Conservation (phyloP, 108 stramenopile genomes). For the Phaeodactylum tricornutum region DNA sequence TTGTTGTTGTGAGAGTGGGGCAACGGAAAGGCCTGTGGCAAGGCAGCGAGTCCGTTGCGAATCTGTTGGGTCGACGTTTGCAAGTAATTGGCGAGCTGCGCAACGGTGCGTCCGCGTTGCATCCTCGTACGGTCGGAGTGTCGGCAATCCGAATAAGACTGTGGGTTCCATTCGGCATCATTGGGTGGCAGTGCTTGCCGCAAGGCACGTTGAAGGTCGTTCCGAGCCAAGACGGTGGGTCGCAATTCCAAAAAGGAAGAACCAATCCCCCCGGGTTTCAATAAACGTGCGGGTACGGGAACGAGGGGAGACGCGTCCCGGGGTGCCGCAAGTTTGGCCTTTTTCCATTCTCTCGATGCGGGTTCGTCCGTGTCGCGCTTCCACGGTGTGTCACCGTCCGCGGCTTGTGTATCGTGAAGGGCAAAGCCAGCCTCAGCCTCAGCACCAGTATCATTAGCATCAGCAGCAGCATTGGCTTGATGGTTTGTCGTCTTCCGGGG, state of each 20-base stretch:
- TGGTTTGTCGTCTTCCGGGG: not conserved
- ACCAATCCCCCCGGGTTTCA: conserved; percentile 8
- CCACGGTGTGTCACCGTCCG: too few relatives aligned
- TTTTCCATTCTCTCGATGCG: conserved; percentile 2
- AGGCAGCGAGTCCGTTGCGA: not conserved
- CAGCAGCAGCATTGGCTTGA: not conserved
- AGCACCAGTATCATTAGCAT: not conserved
- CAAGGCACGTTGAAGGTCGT: not conserved
- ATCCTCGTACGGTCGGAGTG: not conserved
- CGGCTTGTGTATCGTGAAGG: too few relatives aligned
- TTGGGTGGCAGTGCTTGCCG: too few relatives aligned
- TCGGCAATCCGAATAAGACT: not conserved
- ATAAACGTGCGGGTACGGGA: conserved; percentile 4
- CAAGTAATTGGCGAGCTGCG: conserved; percentile 5
- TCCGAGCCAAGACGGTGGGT: not conserved
- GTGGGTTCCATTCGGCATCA: conserved; percentile 2
- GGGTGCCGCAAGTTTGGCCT: too few relatives aligned
- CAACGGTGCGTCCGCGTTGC: conserved; percentile 2
- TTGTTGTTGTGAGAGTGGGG: too few relatives aligned
- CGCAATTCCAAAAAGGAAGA: conserved; percentile 17
- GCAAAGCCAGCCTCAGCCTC: too few relatives aligned
- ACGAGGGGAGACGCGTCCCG: not conserved
- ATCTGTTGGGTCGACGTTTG: conserved; percentile 3
- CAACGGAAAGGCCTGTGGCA: conserved; percentile 1
- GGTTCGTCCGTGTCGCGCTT: not conserved